A percentile compares a stretch with the other conserved stretches of the same genome.
These are phyloP conservation scores for Lunasporangiospora selenospora DNA, from an alignment of 192 early-diverging fungal species.

Conservation along the genomic window DNA sequence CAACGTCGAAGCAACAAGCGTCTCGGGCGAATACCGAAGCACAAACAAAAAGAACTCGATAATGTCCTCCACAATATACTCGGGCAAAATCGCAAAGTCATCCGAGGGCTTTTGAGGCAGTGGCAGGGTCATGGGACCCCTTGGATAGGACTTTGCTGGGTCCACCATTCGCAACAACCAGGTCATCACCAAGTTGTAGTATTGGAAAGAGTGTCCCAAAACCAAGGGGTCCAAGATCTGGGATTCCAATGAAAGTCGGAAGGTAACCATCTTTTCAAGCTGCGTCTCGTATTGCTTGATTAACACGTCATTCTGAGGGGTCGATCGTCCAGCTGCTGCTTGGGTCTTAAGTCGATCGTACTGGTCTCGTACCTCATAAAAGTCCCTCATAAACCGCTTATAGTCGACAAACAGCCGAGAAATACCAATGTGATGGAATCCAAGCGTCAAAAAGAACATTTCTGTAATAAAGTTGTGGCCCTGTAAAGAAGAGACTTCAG, in stretches of 20 bases:
- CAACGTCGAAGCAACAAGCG: conserved; percentile 45
- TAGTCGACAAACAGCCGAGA: conserved; percentile 76
- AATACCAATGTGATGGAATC: conserved; percentile 81
- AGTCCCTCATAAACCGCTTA: conserved; percentile 68
- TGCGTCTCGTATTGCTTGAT: conserved; percentile 68
- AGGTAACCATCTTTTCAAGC: conserved; percentile 71
- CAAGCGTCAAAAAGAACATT: conserved; percentile 83
- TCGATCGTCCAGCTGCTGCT: conserved; percentile 44
- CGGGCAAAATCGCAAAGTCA: conserved; percentile 81
- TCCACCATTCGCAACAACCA: conserved; percentile 85
- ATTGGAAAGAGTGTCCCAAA: conserved; percentile 70
- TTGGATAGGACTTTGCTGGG: conserved; percentile 55
- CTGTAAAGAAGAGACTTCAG: conserved; percentile 1
- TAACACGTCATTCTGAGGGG: conserved; percentile 47
- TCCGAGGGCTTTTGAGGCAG: conserved; percentile 62
- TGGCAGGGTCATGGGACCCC: conserved; percentile 52
- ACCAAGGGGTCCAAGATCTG: conserved; percentile 77
- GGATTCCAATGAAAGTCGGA: conserved; percentile 76
- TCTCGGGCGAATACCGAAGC: conserved; percentile 54
- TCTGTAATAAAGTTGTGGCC: conserved; percentile 88
- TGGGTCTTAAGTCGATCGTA: conserved; percentile 67
- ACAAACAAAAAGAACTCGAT: conserved; percentile 81
- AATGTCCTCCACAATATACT: conserved; percentile 93
- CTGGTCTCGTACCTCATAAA: conserved; percentile 73
- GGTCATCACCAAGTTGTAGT: conserved; percentile 91